Evolutionary conservation across 169 alveolate genomes (phyloP), one percentile per base, ranked within the genome.

Genomic region (Babesia ovis): DNA sequence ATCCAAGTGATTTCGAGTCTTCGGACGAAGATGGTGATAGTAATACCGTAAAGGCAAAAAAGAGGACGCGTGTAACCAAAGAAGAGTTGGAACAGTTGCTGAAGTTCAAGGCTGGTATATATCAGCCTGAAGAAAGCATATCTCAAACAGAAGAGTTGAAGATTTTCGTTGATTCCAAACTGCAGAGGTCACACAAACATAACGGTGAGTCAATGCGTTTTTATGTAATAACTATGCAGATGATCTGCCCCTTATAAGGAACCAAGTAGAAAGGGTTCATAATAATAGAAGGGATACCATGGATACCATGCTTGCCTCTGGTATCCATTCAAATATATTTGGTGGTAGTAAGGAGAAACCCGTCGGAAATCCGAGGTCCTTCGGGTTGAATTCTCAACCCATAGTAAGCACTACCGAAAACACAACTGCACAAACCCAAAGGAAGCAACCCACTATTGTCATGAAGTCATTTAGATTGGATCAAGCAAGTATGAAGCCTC

Each of bases 401-500:
- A 43, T 4, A 16, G 22, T 18, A 68, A 62, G 22, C 45, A 0
- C 53, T 31, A 35, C 37, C 25, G 61, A 51, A 9, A 22, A 25
- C 23, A 8, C 25, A 2, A 34, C 27, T 18, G 31, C 42, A 0
- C 22, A 58, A 4, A 56, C 86, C 9, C 82, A 71, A 4, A 57
- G 41, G 48, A 68, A 77, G 18, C 54, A 64, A 23, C 25, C 82
- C 0, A 67, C 86, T 23, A 27, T 77, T 35, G 76, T 77, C 8
- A 77, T 77, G 86, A 68, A 77, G 32, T 77, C 86, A 20, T 77
- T 77, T 29, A 41, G 86, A 23, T 77, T 79, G 75, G 83, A 77
- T 45, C 80, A 77, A n/a, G 57, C 86, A 1, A 34, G 23, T 22
- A 68, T 42, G 43, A 77, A 77, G 34, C 86, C 86, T 6, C 64